These are phyloP conservation scores for Xylaria scruposa DNA, from an alignment of 495 filamentous ascomycete genomes.

Conservation along the genomic window DNA sequence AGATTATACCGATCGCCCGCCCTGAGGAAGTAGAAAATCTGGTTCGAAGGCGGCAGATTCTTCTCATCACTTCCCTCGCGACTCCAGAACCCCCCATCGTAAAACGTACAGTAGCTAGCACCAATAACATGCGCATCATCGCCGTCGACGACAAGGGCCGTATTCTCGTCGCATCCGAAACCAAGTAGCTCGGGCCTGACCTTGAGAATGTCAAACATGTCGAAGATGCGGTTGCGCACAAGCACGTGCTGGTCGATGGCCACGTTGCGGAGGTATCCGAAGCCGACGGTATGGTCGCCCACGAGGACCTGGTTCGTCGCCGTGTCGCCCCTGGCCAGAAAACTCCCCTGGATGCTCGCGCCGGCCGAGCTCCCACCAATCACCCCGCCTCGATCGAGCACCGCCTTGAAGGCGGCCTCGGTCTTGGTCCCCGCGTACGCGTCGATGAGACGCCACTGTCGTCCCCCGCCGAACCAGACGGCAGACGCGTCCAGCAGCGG, in stretches of 20 bases:
- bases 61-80: slow-evolving; percentile 25
- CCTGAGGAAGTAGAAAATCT: slow-evolving; percentile 27
- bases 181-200: slow-evolving; percentile 42
- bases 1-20: slow-evolving; percentile 26
- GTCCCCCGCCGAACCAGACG: slow-evolving; percentile 43
- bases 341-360: slow-evolving; percentile 45
- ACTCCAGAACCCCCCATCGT: slow-evolving; percentile 35
- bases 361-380: slow-evolving; percentile 44
- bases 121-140: slow-evolving; percentile 39
- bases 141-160: slow-evolving; percentile 41
- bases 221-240: slow-evolving; percentile 42
- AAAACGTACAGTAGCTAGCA: slow-evolving; percentile 30
- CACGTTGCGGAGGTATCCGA: slow-evolving; percentile 40
- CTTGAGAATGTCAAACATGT: slow-evolving; percentile 46
- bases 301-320: slow-evolving; percentile 40
- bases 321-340: slow-evolving; percentile 44
- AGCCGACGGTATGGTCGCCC: slow-evolving; percentile 43
- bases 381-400: slow-evolving; percentile 41
- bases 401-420: slow-evolving; percentile 39
- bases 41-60: slow-evolving; percentile 13
- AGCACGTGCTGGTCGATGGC: slow-evolving; percentile 47
- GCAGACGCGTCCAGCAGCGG: slow-evolving; percentile 38
- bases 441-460: slow-evolving; percentile 45
- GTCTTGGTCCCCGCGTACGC: slow-evolving; percentile 45
- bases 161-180: slow-evolving; percentile 45